phyloP scores from a whole-genome alignment of 176 grass and related monocot genomes.

The Guadua angustifolia region DNA sequence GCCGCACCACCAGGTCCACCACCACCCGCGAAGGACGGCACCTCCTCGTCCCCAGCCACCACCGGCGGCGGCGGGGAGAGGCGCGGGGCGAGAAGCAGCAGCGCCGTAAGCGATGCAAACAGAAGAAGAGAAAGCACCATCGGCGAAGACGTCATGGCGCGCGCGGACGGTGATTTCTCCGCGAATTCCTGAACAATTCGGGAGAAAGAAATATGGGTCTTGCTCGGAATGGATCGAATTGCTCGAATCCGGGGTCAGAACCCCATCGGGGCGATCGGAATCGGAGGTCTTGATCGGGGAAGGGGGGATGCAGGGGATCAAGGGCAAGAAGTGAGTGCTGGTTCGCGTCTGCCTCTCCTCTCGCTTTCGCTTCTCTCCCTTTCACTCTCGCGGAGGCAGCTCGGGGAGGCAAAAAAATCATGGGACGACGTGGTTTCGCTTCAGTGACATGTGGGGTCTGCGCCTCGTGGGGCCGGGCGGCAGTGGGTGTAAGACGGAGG shows the following conservation, averaged over 20 bases:
- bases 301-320: not conserved
- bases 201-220: not conserved
- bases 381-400: not conserved
- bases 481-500: not conserved
- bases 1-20: not conserved
- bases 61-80: slow-evolving; percentile 34
- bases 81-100: slow-evolving; percentile 48
- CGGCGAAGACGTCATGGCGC: slow-evolving; percentile 43
- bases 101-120: slow-evolving; percentile 47
- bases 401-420: not conserved
- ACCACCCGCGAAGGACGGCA: not conserved
- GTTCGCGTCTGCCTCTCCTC: not conserved
- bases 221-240: not conserved
- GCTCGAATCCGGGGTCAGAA: slow-evolving; percentile 6
- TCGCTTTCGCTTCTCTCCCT: slow-evolving; percentile 25
- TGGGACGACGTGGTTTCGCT: accelerated
- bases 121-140: slow-evolving; percentile 57
- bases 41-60: not conserved
- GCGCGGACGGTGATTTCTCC: not conserved
- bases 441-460: not conserved
- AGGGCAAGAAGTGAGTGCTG: not conserved
- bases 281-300: not conserved
- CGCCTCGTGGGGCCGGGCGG: accelerated
- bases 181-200: slow-evolving; percentile 2
- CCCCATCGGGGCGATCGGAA: not conserved